Conservation (phyloP, 2,329 filamentous ascomycete species). For the Didymella pomorum region DNA sequence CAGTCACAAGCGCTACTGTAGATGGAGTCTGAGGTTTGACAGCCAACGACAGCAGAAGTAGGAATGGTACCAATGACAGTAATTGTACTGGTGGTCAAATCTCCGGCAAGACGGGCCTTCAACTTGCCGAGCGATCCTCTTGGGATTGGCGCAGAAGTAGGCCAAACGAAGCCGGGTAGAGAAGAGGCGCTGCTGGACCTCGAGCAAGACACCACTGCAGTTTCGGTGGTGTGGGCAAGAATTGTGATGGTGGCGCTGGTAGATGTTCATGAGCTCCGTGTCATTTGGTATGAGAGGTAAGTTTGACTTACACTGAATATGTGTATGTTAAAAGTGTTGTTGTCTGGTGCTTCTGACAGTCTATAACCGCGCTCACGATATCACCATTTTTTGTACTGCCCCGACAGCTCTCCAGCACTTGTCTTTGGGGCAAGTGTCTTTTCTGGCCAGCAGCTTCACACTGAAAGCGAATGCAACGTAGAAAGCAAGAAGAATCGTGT, state of each 20-base stretch:
- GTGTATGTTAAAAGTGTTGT: conserved; percentile 34
- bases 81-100: conserved; percentile 12
- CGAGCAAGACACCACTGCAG: conserved; percentile 3
- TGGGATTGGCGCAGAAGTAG: background rate
- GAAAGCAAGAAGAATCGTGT: background rate
- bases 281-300: background rate
- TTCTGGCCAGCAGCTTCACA: background rate
- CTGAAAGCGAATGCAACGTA: background rate
- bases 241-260: conserved; percentile 23
- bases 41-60: conserved; percentile 28
- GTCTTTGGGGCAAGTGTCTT: conserved; percentile 28
- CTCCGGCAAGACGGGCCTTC: conserved; percentile 2
- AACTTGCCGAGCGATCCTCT: background rate
- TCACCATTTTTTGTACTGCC: conserved; percentile 27
- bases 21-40: background rate
- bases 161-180: background rate
- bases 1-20: conserved; percentile 44
- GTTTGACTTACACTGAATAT: conserved; percentile 33
- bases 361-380: conserved; percentile 22
- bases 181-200: background rate
- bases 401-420: conserved; percentile 39
- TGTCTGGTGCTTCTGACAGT: conserved; percentile 39
- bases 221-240: conserved; percentile 7
- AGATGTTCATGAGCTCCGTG: background rate
- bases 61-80: conserved; percentile 35